These are phyloP conservation scores for Pythium plurisporium DNA, from an alignment of 352 stramenopile species.

Conservation along the genomic window DNA sequence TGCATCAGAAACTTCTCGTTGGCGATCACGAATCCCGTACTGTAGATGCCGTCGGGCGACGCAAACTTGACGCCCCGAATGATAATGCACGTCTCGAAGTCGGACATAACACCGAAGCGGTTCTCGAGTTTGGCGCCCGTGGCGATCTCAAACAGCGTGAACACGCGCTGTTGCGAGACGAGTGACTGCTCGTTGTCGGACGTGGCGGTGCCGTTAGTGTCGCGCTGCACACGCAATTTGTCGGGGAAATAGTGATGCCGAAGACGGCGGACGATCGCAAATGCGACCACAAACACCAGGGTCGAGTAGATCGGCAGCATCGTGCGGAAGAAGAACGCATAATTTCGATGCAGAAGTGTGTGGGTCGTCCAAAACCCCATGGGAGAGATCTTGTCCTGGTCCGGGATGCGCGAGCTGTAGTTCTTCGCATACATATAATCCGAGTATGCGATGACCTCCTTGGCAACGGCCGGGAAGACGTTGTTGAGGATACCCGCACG, in stretches of 20 bases:
- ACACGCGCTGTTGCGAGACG: constrained; percentile 12
- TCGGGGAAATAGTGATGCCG: constrained; percentile 12
- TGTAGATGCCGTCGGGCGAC: constrained; percentile 28
- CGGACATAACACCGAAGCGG: constrained; percentile 20
- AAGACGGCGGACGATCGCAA: constrained; percentile 9
- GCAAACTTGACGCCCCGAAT: constrained; percentile 33
- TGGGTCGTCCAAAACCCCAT: constrained; percentile 22
- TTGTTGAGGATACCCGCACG: constrained; percentile 6
- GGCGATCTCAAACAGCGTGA: constrained; percentile 22
- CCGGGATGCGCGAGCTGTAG: neutral
- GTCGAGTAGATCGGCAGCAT: constrained; percentile 10
- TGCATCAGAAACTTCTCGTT: constrained; percentile 38
- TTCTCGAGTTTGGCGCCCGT: constrained; percentile 24
- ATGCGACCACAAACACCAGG: constrained; percentile 10
- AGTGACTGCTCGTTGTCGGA: constrained; percentile 1
- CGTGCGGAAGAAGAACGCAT: constrained; percentile 25
- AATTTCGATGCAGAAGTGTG: no score
- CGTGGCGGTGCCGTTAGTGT: neutral
- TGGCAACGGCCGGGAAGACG: neutral
- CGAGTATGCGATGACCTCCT: neutral
- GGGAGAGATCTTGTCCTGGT: constrained; percentile 26
- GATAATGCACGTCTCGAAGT: constrained; percentile 28
- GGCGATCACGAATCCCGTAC: constrained; percentile 29
- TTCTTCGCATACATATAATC: neutral
- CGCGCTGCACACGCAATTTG: constrained; percentile 4